Conservation (phyloP, 257 asterid genomes). For the Capsicum chinense region DNA sequence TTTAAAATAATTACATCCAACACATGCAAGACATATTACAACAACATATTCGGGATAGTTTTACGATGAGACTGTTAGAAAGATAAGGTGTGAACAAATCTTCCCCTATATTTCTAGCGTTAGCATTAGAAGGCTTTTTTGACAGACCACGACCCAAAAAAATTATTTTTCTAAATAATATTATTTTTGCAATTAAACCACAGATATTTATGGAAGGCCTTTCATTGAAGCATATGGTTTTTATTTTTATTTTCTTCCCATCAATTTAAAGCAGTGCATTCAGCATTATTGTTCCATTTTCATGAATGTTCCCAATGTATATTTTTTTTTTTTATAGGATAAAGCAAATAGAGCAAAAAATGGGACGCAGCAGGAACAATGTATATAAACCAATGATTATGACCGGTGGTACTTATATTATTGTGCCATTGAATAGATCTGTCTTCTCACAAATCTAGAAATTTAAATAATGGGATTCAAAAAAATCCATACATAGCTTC, state of each 20-base stretch:
- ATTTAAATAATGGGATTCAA: background rate
- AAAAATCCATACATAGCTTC: background rate
- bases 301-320: constrained; percentile 16
- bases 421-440: background rate
- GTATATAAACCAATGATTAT: background rate
- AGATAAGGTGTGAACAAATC: too few relatives aligned
- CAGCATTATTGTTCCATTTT: background rate
- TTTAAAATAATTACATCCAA: too few relatives aligned
- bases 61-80: too few relatives aligned
- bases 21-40: too few relatives aligned
- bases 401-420: background rate
- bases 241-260: background rate
- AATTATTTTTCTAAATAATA: too few relatives aligned
- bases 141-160: too few relatives aligned
- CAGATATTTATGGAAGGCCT: background rate
- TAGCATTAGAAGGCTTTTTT: too few relatives aligned
- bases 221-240: background rate
- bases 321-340: background rate
- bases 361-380: background rate
- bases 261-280: background rate
- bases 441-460: background rate
- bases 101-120: too few relatives aligned
- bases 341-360: background rate
- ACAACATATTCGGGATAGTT: too few relatives aligned
- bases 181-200: too few relatives aligned